Conservation (phyloP, 176 grass and related monocot species). For the Raddia guianensis region DNA sequence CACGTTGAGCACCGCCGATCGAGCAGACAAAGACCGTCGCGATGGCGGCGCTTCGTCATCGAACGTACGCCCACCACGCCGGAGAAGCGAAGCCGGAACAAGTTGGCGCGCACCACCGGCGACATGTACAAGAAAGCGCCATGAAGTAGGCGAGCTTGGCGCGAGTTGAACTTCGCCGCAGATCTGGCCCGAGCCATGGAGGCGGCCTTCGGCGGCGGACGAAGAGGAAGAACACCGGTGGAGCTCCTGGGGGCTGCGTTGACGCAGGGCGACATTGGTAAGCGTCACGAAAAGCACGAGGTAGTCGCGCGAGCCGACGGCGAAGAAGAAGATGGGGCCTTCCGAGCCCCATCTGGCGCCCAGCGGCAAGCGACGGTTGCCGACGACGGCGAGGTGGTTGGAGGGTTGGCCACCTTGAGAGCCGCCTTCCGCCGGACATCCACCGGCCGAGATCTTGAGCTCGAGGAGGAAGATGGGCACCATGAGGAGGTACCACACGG, state of each 20-base stretch:
- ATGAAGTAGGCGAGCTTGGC: constrained; percentile 70
- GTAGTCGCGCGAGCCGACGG: constrained; percentile 74
- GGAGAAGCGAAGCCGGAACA: constrained; percentile 67
- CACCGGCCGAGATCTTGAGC: constrained; percentile 74
- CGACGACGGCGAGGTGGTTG: constrained; percentile 73
- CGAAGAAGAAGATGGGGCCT: constrained; percentile 55
- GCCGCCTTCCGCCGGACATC: constrained; percentile 64
- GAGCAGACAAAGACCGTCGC: constrained; percentile 62
- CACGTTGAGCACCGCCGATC: constrained; percentile 48
- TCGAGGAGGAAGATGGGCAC: constrained; percentile 64
- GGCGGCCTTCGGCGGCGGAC: constrained; percentile 51
- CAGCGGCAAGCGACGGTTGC: constrained; percentile 53
- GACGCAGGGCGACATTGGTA: constrained; percentile 64
- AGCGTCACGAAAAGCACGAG: constrained; percentile 77
- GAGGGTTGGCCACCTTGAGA: constrained; percentile 76
- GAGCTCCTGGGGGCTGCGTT: constrained; percentile 64
- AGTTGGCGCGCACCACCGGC: constrained; percentile 51
- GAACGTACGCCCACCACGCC: constrained; percentile 90
- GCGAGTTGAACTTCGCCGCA: constrained; percentile 49
- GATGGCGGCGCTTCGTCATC: constrained; percentile 60
- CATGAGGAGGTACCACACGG: constrained; percentile 56
- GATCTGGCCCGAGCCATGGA: constrained; percentile 61
- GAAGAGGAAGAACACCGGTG: constrained; percentile 87
- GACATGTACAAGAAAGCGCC: constrained; percentile 73
- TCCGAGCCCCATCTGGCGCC: constrained; percentile 64